Base-by-base conservation (phyloP, 192 early-diverging fungal species). In the Backusella tuberculispora region DNA sequence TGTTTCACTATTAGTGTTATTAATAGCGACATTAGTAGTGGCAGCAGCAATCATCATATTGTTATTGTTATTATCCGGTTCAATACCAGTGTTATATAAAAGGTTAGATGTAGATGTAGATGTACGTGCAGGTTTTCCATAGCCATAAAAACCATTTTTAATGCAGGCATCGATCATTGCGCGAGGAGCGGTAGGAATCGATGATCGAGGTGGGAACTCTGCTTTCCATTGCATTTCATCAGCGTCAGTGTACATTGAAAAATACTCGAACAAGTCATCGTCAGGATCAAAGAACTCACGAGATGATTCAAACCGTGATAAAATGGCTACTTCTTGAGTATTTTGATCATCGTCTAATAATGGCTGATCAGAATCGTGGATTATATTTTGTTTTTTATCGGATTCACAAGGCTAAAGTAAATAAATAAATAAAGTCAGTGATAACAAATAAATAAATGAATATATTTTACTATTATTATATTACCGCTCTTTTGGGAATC, bases 401-500 rank as follows among this genome's bases (percentile, higher is more conserved):
- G 38, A 42, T 43, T 67, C 66, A 10, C 19, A 38, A 67, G 66
- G 66, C 63, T 65, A 29, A 24, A 26, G 6, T n/a, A 56, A 43
- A 50, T 48, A 48, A 60, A 12, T 73, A 69, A 69, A 41, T 0
- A 17, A 19, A 19, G 29, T 46, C 15, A 46, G 15, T 13, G 15
- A 46, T 46, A 24, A 21, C 21, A 10, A 21, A 21, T 56, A 24
- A 60, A 24, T 26, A 60, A 13, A 13, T 26, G 21, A 5, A 5
- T 4, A 60, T 17, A 41, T 21, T 41, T 66, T 66, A 47, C 24
- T 19, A 8, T 53, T 53, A 0, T 38, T 3, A 69, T 78, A 34
- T 81, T 79, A 85, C 82, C 17, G 73, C 66, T 43, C 84, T 78
- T 53, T 90, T 90, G 24, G 89, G 89, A 64, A 90, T 90, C n/a